These are phyloP conservation scores for Tremellales sp. DNA, from an alignment of 1,284 basidiomycete species.

Conservation along the genomic window DNA sequence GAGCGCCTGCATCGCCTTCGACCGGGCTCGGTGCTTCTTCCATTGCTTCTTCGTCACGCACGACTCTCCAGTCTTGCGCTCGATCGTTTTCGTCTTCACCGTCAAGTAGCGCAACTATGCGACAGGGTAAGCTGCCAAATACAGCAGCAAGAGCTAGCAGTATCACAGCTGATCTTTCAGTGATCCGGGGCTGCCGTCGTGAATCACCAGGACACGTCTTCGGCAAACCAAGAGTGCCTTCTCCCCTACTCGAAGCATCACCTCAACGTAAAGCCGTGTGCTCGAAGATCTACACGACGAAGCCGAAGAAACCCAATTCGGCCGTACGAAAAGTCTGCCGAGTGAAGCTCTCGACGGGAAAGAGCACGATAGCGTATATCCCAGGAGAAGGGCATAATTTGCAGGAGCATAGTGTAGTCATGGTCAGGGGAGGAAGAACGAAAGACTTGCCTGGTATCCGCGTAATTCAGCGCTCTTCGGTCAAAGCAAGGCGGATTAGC, in stretches of 20 bases:
- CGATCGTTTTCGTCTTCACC: slow-evolving; percentile 66
- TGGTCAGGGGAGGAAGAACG: slow-evolving; percentile 88
- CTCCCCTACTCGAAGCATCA: slow-evolving; percentile 71
- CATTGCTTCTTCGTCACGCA: slow-evolving; percentile 25
- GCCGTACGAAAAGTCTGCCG: slow-evolving; percentile 95
- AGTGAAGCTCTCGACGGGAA: slow-evolving; percentile 87
- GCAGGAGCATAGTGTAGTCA: slow-evolving; percentile 94
- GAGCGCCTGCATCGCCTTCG: slow-evolving; percentile 7
- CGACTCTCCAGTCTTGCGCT: slow-evolving; percentile 4
- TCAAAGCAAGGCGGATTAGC: background rate
- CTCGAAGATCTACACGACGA: slow-evolving; percentile 73
- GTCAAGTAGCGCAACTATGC: slow-evolving; percentile 63
- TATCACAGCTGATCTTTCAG: slow-evolving; percentile 11
- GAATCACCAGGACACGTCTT: slow-evolving; percentile 14
- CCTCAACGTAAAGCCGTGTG: slow-evolving; percentile 89
- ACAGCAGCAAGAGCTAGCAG: background rate
- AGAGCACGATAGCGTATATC: slow-evolving; percentile 88
- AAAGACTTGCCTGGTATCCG: slow-evolving; percentile 96
- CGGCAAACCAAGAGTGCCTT: slow-evolving; percentile 55
- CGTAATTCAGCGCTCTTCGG: slow-evolving; percentile 52
- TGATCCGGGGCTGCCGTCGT: slow-evolving; percentile 49
- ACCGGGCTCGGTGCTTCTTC: slow-evolving; percentile 7
- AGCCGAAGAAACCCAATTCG: slow-evolving; percentile 98
- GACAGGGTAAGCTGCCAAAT: slow-evolving; percentile 56
- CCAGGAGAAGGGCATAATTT: slow-evolving; percentile 97